Percentiles rank a stretch among this genome's conserved stretches.
These are phyloP conservation scores for Candida frijolesensis DNA, from an alignment of 1,139 yeast species.

Conservation along the genomic window DNA sequence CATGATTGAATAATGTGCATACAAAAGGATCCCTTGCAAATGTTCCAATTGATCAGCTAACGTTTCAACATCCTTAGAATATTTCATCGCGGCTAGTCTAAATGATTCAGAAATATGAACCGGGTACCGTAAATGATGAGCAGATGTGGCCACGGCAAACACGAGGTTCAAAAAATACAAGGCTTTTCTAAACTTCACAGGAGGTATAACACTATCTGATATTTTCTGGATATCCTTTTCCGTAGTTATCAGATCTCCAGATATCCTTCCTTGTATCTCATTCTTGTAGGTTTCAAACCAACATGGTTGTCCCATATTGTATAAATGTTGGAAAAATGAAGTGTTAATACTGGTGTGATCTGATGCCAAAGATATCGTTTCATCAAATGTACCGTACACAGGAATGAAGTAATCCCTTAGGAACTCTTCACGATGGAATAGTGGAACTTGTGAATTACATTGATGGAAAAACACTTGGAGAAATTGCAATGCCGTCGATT, in stretches of 20 bases:
- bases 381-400: slow-evolving; percentile 69
- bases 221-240: slow-evolving; percentile 20
- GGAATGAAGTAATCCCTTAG: slow-evolving; percentile 69
- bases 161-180: slow-evolving; percentile 71
- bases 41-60: slow-evolving; percentile 68
- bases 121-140: slow-evolving; percentile 70
- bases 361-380: slow-evolving; percentile 59
- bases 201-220: slow-evolving; percentile 46
- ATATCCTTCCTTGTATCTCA: slow-evolving; percentile 19
- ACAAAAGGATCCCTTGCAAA: slow-evolving; percentile 68
- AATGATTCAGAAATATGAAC: slow-evolving; percentile 71
- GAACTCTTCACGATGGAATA: slow-evolving; percentile 79
- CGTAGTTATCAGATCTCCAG: background rate
- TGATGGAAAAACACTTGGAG: slow-evolving; percentile 74
- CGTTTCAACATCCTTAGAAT: slow-evolving; percentile 59
- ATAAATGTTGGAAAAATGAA: slow-evolving; percentile 11
- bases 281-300: slow-evolving; percentile 13
- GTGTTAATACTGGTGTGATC: slow-evolving; percentile 54
- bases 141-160: slow-evolving; percentile 81
- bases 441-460: slow-evolving; percentile 79
- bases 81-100: slow-evolving; percentile 65
- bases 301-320: slow-evolving; percentile 5
- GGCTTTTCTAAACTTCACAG: slow-evolving; percentile 41
- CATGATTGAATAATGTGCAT: slow-evolving; percentile 73
- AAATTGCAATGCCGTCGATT: slow-evolving; percentile 66